These are phyloP conservation scores for Chrysoporthe cubensis DNA, from an alignment of 2,329 filamentous ascomycete species.

Conservation along the genomic window DNA sequence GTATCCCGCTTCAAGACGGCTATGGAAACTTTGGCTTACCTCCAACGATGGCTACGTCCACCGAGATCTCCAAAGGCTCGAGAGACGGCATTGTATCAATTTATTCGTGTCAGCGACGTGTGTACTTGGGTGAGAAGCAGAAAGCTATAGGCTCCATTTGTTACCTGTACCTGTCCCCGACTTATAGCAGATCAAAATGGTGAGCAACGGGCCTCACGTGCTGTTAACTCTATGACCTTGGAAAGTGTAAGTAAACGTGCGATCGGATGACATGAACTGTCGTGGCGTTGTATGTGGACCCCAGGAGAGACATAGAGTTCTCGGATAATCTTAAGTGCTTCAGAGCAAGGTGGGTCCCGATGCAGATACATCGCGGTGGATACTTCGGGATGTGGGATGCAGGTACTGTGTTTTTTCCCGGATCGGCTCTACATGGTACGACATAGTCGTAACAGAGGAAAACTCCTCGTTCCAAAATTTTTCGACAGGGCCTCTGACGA, in stretches of 20 bases:
- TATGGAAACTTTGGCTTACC: not conserved
- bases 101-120: not conserved
- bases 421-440: too few species aligned
- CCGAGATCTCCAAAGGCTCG: not conserved
- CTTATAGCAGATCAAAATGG: not conserved
- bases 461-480: not conserved
- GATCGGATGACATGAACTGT: not conserved
- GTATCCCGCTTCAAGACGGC: too few species aligned
- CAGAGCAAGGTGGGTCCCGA: not conserved
- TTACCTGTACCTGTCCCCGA: not conserved
- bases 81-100: not conserved
- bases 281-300: not conserved
- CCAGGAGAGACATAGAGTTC: not conserved
- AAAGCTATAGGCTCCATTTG: not conserved
- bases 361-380: not conserved
- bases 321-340: not conserved
- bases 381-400: not conserved
- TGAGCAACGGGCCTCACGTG: not conserved
- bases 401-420: not conserved
- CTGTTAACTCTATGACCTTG: not conserved
- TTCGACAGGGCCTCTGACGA: not conserved
- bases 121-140: not conserved
- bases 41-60: slow-evolving; percentile 3
- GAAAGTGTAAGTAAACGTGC: not conserved
- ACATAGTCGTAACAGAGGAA: not conserved